These are phyloP conservation scores for Calonectria leucothoes DNA, from an alignment of 2,329 filamentous ascomycete genomes.

Conservation along the genomic window DNA sequence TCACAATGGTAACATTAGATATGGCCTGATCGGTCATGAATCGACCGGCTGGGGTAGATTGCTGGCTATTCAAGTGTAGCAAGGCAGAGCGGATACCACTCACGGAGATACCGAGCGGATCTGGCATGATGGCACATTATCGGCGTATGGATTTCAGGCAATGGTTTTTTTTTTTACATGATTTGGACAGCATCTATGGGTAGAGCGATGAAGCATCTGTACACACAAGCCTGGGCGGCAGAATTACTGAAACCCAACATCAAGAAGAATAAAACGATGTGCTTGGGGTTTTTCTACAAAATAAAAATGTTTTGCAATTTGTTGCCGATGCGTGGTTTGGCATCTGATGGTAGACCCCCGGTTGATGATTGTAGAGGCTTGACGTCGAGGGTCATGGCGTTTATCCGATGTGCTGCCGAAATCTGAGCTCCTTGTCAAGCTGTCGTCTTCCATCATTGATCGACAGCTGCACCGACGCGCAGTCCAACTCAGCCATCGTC, in stretches of 20 bases:
- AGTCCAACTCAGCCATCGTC: constrained; percentile 12
- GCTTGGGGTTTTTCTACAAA: neutral
- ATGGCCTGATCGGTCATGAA: constrained; percentile 4
- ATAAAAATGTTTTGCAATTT: neutral
- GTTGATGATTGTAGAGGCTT: neutral
- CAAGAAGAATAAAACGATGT: constrained; percentile 8
- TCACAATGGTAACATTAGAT: constrained; percentile 5
- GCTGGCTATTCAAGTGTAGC: constrained; percentile 6
- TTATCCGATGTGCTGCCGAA: constrained; percentile 39
- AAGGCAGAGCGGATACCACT: constrained; percentile 21
- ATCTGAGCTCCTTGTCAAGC: constrained; percentile 20
- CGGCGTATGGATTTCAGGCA: constrained; percentile 36
- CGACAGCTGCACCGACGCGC: constrained; percentile 12
- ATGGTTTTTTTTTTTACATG: constrained; percentile 27
- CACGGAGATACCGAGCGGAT: constrained; percentile 23
- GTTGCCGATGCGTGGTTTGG: neutral
- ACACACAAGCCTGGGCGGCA: constrained; percentile 28
- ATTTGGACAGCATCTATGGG: constrained; percentile 31
- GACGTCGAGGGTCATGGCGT: neutral
- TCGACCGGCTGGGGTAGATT: neutral
- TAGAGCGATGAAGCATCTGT: constrained; percentile 34
- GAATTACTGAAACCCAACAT: constrained; percentile 23
- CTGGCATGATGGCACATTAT: constrained; percentile 37
- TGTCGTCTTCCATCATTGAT: constrained; percentile 33
- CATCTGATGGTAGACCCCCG: neutral